Evolutionary conservation across 805 yeast species (phyloP), one percentile per base, ranked within the genome.

Genomic region (Wickerhamiella galacta): DNA sequence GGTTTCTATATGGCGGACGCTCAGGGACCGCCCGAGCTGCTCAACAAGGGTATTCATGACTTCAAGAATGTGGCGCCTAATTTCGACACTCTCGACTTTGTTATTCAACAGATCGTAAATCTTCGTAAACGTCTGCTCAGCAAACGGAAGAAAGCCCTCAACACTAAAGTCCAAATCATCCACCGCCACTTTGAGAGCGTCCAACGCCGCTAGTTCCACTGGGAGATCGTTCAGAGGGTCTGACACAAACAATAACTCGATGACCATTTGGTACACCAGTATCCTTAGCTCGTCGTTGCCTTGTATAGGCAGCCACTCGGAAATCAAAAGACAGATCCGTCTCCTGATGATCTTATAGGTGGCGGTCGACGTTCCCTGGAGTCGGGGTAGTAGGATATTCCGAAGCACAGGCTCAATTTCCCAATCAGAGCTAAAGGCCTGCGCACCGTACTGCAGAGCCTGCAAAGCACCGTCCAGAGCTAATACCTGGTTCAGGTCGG

Each of bases 81-180:
- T 72, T 45, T 85, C 95, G 0, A 85, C 68, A 30, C 70, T 54
- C 17, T 63, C 60, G 36, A 75, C 61, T 5, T 58, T 57, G 6
- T 61, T 56, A 22, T 31, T 38, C 25, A 82, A 47, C 14, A 78
- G 46, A 6, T 52, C 52, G 20, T 82, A 50, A 10, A 73, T 48
- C n/a, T 63, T 51, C 2, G 54, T 44, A 8, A 78, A 63, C 25
- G 67, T 65, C 1, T 60, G 61, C 19, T 67, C 63, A 34, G 78
- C 57, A 46, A 57, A 83, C 1, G 87, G 81, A 40, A 66, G 56
- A 45, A 90, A 81, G 20, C 61, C 71, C 11, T 56, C 59, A 38
- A 79, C 75, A 24, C 71, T 63, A 52, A 87, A 85, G 39, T 79
- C 85, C 80, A 92, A 81, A 46, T 83, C 95, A 39, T 81, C 85